Percentiles rank a stretch among this genome's conserved stretches.
phyloP scores from a whole-genome alignment of 352 stramenopile species.

The Globisporangium abappressorium region DNA sequence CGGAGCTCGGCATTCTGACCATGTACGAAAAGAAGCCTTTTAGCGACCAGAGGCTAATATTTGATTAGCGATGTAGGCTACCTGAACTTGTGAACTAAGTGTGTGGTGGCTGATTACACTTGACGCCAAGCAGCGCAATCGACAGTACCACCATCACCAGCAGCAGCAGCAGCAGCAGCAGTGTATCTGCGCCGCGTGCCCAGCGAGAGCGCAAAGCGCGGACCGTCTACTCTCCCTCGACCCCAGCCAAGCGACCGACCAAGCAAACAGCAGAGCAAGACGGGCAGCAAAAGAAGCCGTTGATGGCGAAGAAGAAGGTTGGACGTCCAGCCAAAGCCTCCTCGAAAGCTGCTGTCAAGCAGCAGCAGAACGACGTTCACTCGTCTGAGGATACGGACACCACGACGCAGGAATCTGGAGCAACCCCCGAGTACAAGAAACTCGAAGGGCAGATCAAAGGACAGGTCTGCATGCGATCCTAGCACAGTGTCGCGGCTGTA shows the following conservation, averaged over 20 bases:
- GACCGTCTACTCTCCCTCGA: conserved; percentile 21
- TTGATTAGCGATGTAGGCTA: neutral
- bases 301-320: neutral
- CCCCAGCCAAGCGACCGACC: neutral
- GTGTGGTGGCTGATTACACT: neutral
- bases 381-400: neutral
- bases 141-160: neutral
- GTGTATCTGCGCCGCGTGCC: neutral
- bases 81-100: neutral
- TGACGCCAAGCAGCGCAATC: neutral
- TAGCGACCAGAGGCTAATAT: neutral
- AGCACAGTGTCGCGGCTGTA: neutral
- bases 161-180: neutral
- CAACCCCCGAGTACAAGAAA: conserved; percentile 14
- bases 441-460: conserved; percentile 13
- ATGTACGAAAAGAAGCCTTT: neutral
- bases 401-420: neutral
- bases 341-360: neutral
- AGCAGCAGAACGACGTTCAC: neutral
- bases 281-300: neutral
- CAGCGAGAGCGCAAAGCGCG: conserved; percentile 19
- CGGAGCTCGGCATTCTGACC: neutral
- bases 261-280: conserved; percentile 1
- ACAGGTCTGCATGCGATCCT: neutral
- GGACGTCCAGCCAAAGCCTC: neutral